A percentile compares a stretch with the other conserved stretches of the same genome.
Evolutionary conservation across 2,329 filamentous ascomycete species (phyloP).

Genomic region (Neoarthrinium moseri): DNA sequence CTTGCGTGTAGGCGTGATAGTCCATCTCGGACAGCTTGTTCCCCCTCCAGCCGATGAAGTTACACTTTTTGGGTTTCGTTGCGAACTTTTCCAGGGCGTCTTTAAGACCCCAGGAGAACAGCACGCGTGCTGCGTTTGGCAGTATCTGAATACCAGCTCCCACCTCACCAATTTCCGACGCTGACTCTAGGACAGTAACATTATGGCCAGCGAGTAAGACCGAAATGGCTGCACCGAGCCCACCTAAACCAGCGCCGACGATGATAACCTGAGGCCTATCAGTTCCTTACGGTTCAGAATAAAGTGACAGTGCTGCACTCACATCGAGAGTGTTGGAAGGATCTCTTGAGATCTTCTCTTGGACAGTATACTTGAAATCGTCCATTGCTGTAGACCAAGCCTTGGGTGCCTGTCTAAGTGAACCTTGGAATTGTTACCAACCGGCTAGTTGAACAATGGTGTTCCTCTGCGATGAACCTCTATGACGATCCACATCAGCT

Average conservation of each 20-base stretch:
- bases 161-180: slow-evolving; percentile 43
- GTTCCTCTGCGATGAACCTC: too few species aligned
- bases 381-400: neutral
- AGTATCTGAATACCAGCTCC: slow-evolving; percentile 52
- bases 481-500: too few species aligned
- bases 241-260: slow-evolving; percentile 55
- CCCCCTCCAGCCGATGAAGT: slow-evolving; percentile 54
- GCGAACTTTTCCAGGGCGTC: slow-evolving; percentile 34
- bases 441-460: neutral
- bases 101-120: slow-evolving; percentile 48
- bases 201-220: slow-evolving; percentile 43
- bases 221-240: slow-evolving; percentile 48
- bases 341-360: slow-evolving; percentile 16
- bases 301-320: slow-evolving; percentile 13
- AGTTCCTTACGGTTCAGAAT: neutral
- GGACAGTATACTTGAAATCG: slow-evolving; percentile 3
- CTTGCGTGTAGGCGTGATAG: slow-evolving; percentile 37
- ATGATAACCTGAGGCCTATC: slow-evolving; percentile 38
- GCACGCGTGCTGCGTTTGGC: slow-evolving; percentile 44
- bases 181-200: slow-evolving; percentile 47
- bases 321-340: slow-evolving; percentile 17
- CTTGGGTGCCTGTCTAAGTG: too few species aligned
- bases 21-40: slow-evolving; percentile 45
- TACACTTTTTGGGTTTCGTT: slow-evolving; percentile 40
- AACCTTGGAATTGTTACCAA: too few species aligned